phyloP scores from a whole-genome alignment of 1,139 yeast species.

The Lodderomyces jiufengensis region DNA sequence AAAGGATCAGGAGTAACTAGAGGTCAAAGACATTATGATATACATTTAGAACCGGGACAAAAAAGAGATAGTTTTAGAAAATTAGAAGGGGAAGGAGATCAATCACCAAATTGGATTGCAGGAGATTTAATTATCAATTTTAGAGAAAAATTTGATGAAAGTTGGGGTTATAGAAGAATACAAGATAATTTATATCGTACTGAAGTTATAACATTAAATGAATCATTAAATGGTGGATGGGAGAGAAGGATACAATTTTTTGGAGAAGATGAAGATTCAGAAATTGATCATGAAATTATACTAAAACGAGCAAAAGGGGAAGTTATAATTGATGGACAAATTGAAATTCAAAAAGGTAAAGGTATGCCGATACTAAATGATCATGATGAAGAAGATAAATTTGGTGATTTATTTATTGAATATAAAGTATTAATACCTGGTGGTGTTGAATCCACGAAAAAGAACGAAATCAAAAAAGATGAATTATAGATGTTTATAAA shows the following conservation, averaged over 20 bases:
- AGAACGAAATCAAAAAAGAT: conserved; percentile 7
- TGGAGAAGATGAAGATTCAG: conserved; percentile 7
- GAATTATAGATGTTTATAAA: conserved; percentile 7
- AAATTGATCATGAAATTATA: conserved; percentile 21
- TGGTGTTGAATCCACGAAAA: conserved; percentile 10
- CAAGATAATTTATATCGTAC: conserved; percentile 73
- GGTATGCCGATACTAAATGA: conserved; percentile 71
- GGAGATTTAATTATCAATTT: conserved; percentile 72
- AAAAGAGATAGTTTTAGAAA: conserved; percentile 57
- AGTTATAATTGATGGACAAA: conserved; percentile 59
- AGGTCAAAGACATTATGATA: conserved; percentile 53
- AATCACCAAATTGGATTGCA: conserved; percentile 72
- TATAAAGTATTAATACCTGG: conserved; percentile 57
- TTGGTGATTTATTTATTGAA: conserved; percentile 74
- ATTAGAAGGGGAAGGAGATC: conserved; percentile 77
- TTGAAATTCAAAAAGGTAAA: conserved; percentile 64
- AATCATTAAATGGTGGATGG: conserved; percentile 83
- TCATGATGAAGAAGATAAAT: conserved; percentile 41
- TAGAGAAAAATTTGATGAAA: conserved; percentile 48
- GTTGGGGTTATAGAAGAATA: conserved; percentile 84
- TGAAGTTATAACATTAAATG: conserved; percentile 68
- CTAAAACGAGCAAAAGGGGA: conserved; percentile 50
- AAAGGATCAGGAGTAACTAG: conserved; percentile 64
- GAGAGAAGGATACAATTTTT: conserved; percentile 59
- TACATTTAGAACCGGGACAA: conserved; percentile 70